Percentiles rank a stretch among this genome's conserved stretches.
phyloP scores from a whole-genome alignment of 2,329 filamentous ascomycete genomes.

The Myriosclerotinia curreyana region DNA sequence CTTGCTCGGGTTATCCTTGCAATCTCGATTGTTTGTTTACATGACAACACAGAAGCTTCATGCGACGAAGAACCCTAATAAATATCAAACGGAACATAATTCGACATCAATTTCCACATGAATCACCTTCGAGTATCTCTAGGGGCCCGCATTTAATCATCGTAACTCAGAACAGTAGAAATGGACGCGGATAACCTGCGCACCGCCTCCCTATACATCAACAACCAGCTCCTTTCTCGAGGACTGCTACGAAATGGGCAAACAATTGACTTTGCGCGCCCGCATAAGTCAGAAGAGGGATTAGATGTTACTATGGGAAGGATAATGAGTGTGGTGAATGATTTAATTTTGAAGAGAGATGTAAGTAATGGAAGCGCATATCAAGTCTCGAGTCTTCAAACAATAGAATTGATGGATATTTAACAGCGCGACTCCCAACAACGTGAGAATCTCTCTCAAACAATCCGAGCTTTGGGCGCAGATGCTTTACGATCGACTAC shows the following conservation, averaged over 20 bases:
- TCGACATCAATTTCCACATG: conserved; percentile 7
- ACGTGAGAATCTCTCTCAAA: conserved; percentile 76
- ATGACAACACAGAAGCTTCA: conserved; percentile 21
- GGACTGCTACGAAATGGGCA: conserved; percentile 66
- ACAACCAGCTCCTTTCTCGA: conserved; percentile 66
- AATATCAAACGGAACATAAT: background rate
- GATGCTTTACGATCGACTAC: conserved; percentile 71
- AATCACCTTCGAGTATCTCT: background rate
- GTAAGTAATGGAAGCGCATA: conserved; percentile 49
- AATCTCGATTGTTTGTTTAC: conserved; percentile 19
- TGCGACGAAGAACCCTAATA: conserved; percentile 8
- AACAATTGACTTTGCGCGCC: conserved; percentile 77
- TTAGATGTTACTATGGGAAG: conserved; percentile 71
- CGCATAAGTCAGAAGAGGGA: conserved; percentile 60
- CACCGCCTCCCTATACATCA: conserved; percentile 69
- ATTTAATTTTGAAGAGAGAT: conserved; percentile 85
- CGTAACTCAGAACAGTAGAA: conserved; percentile 1
- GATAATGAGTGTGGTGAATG: conserved; percentile 91
- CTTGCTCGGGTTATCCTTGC: conserved; percentile 1
- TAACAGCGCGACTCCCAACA: conserved; percentile 81
- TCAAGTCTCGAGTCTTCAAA: background rate
- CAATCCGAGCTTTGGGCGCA: conserved; percentile 71
- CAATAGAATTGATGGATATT: conserved; percentile 8
- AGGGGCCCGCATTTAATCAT: background rate
- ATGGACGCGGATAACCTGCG: conserved; percentile 54